phyloP scores from a whole-genome alignment of 2,329 filamentous ascomycete species.

The Talaromyces sp. region DNA sequence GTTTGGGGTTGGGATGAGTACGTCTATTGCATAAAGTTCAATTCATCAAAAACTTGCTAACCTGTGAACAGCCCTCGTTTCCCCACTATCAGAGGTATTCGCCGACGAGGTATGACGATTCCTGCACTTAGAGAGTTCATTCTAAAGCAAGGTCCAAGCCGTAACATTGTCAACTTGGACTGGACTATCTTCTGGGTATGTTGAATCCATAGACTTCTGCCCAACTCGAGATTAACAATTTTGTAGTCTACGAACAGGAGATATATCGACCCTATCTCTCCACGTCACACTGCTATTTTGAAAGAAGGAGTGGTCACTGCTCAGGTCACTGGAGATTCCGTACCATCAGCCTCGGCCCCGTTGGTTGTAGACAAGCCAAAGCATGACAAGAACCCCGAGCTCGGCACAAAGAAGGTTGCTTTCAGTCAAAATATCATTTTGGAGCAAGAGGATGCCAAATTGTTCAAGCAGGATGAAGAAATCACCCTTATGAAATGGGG shows the following conservation, averaged over 20 bases:
- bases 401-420: slow-evolving; percentile 81
- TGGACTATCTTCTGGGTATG: slow-evolving; percentile 47
- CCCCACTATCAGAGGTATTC: slow-evolving; percentile 50
- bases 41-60: not conserved
- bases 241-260: slow-evolving; percentile 65
- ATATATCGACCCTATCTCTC: slow-evolving; percentile 72
- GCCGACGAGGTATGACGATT: slow-evolving; percentile 49
- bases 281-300: slow-evolving; percentile 69
- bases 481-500: slow-evolving; percentile 98
- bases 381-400: slow-evolving; percentile 81
- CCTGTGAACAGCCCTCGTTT: slow-evolving; percentile 38
- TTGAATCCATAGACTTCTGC: not conserved
- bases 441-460: slow-evolving; percentile 80
- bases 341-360: slow-evolving; percentile 59
- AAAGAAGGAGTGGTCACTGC: slow-evolving; percentile 69
- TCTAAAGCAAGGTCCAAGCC: slow-evolving; percentile 48
- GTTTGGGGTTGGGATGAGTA: slow-evolving; percentile 52
- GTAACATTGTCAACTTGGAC: slow-evolving; percentile 49
- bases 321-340: slow-evolving; percentile 64
- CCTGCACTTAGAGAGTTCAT: slow-evolving; percentile 50
- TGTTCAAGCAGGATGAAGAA: slow-evolving; percentile 80
- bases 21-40: not conserved
- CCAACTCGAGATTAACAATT: not conserved
- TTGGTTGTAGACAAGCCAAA: slow-evolving; percentile 74
- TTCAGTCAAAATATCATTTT: slow-evolving; percentile 73